A percentile compares a stretch with the other conserved stretches of the same genome.
Evolutionary conservation across 2,329 filamentous ascomycete genomes (phyloP).

Genomic region (Claviceps quebecensis): DNA sequence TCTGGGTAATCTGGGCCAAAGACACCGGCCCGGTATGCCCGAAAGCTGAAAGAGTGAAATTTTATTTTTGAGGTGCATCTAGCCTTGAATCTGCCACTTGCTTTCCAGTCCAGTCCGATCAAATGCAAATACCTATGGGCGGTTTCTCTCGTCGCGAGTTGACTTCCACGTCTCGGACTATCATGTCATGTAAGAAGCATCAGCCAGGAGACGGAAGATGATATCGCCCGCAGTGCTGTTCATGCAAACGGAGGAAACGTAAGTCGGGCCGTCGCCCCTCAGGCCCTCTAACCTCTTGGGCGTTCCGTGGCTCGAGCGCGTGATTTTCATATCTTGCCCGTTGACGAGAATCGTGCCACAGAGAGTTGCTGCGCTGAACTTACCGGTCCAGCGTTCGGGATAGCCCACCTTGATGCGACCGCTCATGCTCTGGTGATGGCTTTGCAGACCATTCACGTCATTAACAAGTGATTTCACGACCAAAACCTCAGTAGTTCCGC

Average conservation of each 20-base stretch:
- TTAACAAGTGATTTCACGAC: constrained; percentile 7
- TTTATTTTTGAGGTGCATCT: too few species aligned
- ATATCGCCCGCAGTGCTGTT: constrained; percentile 18
- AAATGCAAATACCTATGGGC: too few species aligned
- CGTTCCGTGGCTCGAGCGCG: constrained; percentile 18
- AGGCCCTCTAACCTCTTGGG: constrained; percentile 20
- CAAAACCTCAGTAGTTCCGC: constrained; percentile 24
- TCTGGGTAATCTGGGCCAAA: too few species aligned
- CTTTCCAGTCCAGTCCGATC: too few species aligned
- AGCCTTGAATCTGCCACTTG: too few species aligned
- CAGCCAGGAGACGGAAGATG: constrained; percentile 10
- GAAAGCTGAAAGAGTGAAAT: too few species aligned
- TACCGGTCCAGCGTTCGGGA: constrained; percentile 36
- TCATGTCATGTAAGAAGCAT: too few species aligned
- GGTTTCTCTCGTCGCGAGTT: too few species aligned
- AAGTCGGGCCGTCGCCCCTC: constrained; percentile 24
- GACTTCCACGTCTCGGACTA: too few species aligned
- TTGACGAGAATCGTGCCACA: constrained; percentile 24
- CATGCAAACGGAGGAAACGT: constrained; percentile 18
- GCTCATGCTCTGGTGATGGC: constrained; percentile 30
- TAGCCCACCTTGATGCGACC: constrained; percentile 30
- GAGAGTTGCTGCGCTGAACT: constrained; percentile 23
- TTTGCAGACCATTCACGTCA: constrained; percentile 22
- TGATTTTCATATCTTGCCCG: constrained; percentile 30
- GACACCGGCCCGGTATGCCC: too few species aligned